Evolutionary conservation across 768 basidiomycete genomes (phyloP).

Genomic region (Naganishia kalamii): DNA sequence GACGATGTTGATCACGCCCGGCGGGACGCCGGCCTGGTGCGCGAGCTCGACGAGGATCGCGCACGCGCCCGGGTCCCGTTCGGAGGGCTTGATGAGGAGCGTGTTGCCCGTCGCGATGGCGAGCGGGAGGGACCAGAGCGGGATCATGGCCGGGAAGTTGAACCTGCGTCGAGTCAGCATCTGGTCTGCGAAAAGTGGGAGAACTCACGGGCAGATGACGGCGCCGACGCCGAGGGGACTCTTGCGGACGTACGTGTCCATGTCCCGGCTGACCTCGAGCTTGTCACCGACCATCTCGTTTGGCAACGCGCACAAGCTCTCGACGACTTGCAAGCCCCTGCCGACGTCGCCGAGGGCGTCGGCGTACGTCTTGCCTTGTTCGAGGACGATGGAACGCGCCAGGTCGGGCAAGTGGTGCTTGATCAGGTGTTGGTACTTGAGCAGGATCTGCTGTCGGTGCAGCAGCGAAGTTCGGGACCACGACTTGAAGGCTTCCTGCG

Average conservation of each 20-base stretch:
- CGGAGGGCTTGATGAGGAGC: slow-evolving; percentile 87
- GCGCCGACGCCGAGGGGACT: slow-evolving; percentile 81
- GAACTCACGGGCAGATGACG: slow-evolving; percentile 56
- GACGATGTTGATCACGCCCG: slow-evolving; percentile 67
- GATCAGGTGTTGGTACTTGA: slow-evolving; percentile 86
- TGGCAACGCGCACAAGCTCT: slow-evolving; percentile 66
- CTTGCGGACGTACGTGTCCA: slow-evolving; percentile 79
- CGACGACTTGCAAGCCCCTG: slow-evolving; percentile 70
- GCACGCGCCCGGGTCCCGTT: slow-evolving; percentile 91
- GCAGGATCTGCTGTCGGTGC: slow-evolving; percentile 74
- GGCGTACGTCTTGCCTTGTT: slow-evolving; percentile 90
- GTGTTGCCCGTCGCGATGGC: slow-evolving; percentile 62
- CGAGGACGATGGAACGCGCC: slow-evolving; percentile 80
- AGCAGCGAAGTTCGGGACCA: slow-evolving; percentile 84
- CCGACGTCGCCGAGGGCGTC: slow-evolving; percentile 94
- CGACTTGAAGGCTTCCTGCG: slow-evolving; percentile 73
- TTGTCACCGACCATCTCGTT: slow-evolving; percentile 82
- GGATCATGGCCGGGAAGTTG: slow-evolving; percentile 67
- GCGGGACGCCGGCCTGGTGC: slow-evolving; percentile 59
- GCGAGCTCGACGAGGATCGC: slow-evolving; percentile 97
- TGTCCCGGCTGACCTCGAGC: slow-evolving; percentile 86
- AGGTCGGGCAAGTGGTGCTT: slow-evolving; percentile 79
- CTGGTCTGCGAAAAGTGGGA: not conserved
- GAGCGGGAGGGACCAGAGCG: slow-evolving; percentile 74
- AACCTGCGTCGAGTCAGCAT: slow-evolving; percentile 28